Evolutionary conservation across 805 yeast species (phyloP).

Genomic region (Yamadazyma paraphyllophila): DNA sequence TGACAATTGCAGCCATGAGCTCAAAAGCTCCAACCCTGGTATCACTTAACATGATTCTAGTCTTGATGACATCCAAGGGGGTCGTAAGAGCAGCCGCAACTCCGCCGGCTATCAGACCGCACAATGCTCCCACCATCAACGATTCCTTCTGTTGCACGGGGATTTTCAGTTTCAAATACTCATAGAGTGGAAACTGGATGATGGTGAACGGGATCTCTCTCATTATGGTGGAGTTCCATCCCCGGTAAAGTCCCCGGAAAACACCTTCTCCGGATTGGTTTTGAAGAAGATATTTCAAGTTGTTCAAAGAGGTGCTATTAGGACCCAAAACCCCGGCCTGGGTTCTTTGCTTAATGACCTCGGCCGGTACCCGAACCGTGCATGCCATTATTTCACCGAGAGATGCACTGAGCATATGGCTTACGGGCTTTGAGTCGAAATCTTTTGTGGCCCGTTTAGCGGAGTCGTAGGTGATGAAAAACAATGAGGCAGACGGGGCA

Average conservation of each 20-base stretch:
- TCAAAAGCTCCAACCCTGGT: conserved; percentile 43
- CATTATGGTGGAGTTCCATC: conserved; percentile 89
- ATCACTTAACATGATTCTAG: conserved; percentile 77
- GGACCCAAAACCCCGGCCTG: conserved; percentile 50
- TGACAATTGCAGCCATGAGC: conserved; percentile 52
- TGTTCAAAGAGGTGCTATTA: conserved; percentile 60
- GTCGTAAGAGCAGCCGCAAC: conserved; percentile 80
- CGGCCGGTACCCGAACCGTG: conserved; percentile 92
- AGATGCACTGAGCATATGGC: conserved; percentile 88
- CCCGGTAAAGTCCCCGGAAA: conserved; percentile 78
- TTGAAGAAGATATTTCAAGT: conserved; percentile 59
- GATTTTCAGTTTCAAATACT: conserved; percentile 66
- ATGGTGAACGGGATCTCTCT: conserved; percentile 96
- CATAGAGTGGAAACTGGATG: conserved; percentile 94
- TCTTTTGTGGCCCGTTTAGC: conserved; percentile 49
- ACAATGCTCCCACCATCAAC: conserved; percentile 76
- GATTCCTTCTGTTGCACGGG: conserved; percentile 33
- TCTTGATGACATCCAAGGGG: conserved; percentile 76
- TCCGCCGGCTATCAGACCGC: conserved; percentile 83
- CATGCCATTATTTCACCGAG: conserved; percentile 93
- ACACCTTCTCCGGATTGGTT: conserved; percentile 78
- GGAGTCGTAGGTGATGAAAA: conserved; percentile 74
- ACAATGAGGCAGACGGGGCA: conserved; percentile 66
- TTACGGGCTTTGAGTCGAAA: conserved; percentile 27
- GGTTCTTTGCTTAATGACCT: conserved; percentile 91